Evolutionary conservation across 1,139 yeast genomes (phyloP), one percentile per base, ranked within the genome.

Genomic region (Taphrina confusa): DNA sequence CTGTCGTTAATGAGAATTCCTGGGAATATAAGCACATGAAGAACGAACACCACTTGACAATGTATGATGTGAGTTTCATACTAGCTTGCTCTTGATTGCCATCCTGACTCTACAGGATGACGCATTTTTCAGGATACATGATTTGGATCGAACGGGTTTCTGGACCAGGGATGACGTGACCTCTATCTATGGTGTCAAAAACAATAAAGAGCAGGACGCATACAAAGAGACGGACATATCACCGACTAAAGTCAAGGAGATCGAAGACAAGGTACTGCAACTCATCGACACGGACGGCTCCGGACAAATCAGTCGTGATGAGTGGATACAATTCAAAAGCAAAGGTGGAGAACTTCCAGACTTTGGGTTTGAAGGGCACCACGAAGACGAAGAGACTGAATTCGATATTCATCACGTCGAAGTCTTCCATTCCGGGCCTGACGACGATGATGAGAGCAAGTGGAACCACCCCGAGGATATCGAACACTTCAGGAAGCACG

Each of bases 331-430:
- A n/a, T 91, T 81, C 73, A 78, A 80, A 6, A 72, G 72, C 1
- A 73, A 72, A 6, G 95, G 95, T 4, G 85, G 87, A 1, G 81
- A 81, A 65, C 80, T 92, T 69, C 97, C 97, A 0, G 97, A 92
- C 72, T 83, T 90, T 71, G 96, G 96, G 6, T 84, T 85, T 64
- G 92, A 88, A n/a, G 97, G 98, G 16, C 97, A 91, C 70, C 97
- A 91, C 73, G 85, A 91, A 55, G 96, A 89, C 73, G 92, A 90
- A 69, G 98, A 92, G 72, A 42, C 39, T 20, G 58, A 55, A 18
- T 60, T 61, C 20, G 61, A 54, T 25, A 59, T 87, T 64, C 97
- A 92, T 71, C 97, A 92, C 72, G 92, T 97, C 97, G 82, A 84
- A 65, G 77, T 89, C 72, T 87, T 80, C 71, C 97, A 92, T 72